phyloP scores from a whole-genome alignment of 371 early-diverging fungal genomes.

The Mucor mucedo region DNA sequence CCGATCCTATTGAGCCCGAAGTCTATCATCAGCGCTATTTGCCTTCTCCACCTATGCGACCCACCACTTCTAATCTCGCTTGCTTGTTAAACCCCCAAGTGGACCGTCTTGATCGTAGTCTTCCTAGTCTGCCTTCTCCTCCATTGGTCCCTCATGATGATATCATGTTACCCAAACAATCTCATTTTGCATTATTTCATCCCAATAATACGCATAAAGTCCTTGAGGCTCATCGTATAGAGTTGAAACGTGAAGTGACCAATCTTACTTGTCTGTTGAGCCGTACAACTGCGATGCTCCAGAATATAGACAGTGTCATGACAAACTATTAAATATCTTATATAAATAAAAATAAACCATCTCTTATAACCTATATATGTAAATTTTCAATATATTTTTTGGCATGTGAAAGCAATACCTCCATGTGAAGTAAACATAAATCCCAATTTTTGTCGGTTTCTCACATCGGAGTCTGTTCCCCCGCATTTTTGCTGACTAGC shows the following conservation, averaged over 20 bases:
- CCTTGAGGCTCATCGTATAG: conserved; percentile 64
- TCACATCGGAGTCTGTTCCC: conserved; percentile 10
- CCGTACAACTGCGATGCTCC: conserved; percentile 64
- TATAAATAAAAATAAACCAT: background rate
- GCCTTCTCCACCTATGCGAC: conserved; percentile 49
- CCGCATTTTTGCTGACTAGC: conserved; percentile 17
- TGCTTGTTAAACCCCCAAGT: conserved; percentile 42
- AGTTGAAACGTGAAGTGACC: conserved; percentile 65
- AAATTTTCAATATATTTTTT: background rate
- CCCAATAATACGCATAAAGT: conserved; percentile 39
- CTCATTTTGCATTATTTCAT: conserved; percentile 14
- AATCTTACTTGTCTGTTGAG: conserved; percentile 62
- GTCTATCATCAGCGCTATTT: conserved; percentile 39
- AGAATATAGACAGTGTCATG: conserved; percentile 64
- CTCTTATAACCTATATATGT: conserved; percentile 6
- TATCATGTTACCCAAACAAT: conserved; percentile 25
- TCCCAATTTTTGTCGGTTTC: background rate
- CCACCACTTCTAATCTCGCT: conserved; percentile 33
- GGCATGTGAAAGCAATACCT: conserved; percentile 1
- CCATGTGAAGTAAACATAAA: conserved; percentile 8
- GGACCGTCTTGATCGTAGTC: conserved; percentile 25
- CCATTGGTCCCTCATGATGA: conserved; percentile 42
- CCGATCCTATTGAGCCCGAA: conserved; percentile 49
- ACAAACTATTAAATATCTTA: conserved; percentile 1
- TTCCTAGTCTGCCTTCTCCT: conserved; percentile 47